These are phyloP conservation scores for Microbotryum intermedium DNA, from an alignment of 1,284 basidiomycete species.

Conservation along the genomic window DNA sequence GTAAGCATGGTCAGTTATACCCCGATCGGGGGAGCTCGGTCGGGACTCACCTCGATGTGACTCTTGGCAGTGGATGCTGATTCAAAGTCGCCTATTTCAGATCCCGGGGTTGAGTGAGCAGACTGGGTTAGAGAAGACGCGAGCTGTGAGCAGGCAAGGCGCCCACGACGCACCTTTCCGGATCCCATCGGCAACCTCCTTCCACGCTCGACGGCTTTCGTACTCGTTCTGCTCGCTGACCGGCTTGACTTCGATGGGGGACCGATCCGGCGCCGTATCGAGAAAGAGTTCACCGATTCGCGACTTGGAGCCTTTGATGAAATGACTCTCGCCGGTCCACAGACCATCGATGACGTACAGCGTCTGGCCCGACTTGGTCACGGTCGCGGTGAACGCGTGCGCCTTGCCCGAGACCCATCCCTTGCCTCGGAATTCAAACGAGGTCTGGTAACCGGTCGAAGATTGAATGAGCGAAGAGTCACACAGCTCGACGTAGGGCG, in stretches of 20 bases:
- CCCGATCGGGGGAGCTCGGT: not conserved
- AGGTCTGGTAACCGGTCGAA: constrained; percentile 60
- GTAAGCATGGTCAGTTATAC: not conserved
- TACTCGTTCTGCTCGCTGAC: constrained; percentile 63
- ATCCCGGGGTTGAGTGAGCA: too few species aligned
- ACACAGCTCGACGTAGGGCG: constrained; percentile 69
- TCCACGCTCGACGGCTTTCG: constrained; percentile 84
- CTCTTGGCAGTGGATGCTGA: constrained; percentile 81
- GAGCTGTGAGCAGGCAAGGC: not conserved
- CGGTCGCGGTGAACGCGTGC: constrained; percentile 79
- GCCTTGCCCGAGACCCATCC: constrained; percentile 54
- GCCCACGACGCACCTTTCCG: constrained; percentile 43
- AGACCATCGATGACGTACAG: constrained; percentile 69
- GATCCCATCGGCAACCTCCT: constrained; percentile 81
- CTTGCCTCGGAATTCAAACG: constrained; percentile 71
- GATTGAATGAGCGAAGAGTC: constrained; percentile 78
- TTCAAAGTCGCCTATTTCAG: constrained; percentile 66
- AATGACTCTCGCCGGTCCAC: constrained; percentile 67
- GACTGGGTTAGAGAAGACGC: not conserved
- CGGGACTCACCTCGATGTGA: constrained; percentile 66
- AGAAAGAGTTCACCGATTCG: constrained; percentile 38
- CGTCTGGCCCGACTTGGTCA: constrained; percentile 47
- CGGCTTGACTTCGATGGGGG: constrained; percentile 56
- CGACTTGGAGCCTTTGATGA: constrained; percentile 28
- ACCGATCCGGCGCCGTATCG: constrained; percentile 37